phyloP scores from a whole-genome alignment of 177 flowering plant genomes.

The Vitis hybrid region DNA sequence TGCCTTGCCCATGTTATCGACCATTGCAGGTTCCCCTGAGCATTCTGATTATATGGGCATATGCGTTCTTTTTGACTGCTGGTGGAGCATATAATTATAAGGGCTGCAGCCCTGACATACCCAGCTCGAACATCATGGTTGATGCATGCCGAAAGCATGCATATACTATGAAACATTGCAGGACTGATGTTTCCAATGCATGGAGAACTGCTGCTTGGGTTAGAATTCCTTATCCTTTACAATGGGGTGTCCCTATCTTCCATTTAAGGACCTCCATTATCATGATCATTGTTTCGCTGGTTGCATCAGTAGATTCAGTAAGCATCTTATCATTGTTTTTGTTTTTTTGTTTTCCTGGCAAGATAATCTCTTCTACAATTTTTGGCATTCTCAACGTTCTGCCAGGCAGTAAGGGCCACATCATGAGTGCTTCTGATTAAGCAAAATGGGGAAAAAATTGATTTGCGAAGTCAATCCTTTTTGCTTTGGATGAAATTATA shows the following conservation, averaged over 20 bases:
- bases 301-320: conserved; percentile 87
- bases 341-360: too few species aligned
- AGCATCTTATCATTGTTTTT: conserved; percentile 28
- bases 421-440: neutral
- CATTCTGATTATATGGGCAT: conserved; percentile 69
- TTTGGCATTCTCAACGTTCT: too few species aligned
- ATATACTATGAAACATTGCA: conserved; percentile 86
- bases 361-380: too few species aligned
- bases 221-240: conserved; percentile 85
- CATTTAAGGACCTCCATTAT: conserved; percentile 70
- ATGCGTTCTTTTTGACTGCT: conserved; percentile 82
- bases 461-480: neutral
- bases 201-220: conserved; percentile 85
- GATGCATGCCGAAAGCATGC: conserved; percentile 78
- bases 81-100: conserved; percentile 89
- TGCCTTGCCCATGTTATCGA: neutral
- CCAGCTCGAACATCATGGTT: conserved; percentile 73
- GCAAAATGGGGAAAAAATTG: neutral
- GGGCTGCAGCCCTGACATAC: conserved; percentile 73
- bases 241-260: conserved; percentile 92
- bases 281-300: conserved; percentile 73
- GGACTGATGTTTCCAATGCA: conserved; percentile 89
- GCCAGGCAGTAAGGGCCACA: too few species aligned
- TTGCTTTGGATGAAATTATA: neutral
- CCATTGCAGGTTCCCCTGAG: conserved; percentile 83